Conservation (phyloP, 345 rosid genomes). For the Camelina sativa region DNA sequence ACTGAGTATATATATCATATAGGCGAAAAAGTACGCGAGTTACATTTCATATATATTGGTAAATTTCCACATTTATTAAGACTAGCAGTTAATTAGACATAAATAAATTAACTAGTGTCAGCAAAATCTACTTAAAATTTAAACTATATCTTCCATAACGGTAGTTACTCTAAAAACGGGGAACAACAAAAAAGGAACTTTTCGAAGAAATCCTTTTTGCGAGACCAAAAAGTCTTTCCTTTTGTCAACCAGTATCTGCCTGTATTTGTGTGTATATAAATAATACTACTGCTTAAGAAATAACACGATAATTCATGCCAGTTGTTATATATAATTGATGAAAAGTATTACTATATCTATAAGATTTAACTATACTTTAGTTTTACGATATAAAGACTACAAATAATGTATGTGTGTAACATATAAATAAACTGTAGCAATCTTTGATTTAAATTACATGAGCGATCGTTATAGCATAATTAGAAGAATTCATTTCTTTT, state of each 20-base stretch:
- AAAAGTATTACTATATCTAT: too few relatives aligned
- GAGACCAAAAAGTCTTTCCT: conserved; percentile 23
- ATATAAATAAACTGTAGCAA: too few relatives aligned
- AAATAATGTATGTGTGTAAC: too few relatives aligned
- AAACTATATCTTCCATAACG: not conserved
- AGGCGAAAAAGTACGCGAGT: not conserved
- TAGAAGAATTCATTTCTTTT: not conserved
- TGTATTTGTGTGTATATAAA: conserved; percentile 11
- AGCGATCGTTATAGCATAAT: not conserved
- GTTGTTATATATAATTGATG: too few relatives aligned
- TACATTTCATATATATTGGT: not conserved
- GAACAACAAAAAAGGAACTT: conserved; percentile 14
- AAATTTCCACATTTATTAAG: not conserved
- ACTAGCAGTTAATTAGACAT: not conserved
- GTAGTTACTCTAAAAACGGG: conserved; percentile 7
- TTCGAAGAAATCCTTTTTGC: conserved; percentile 19
- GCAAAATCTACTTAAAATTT: conserved; percentile 19
- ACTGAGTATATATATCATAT: too few relatives aligned
- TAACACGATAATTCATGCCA: too few relatives aligned
- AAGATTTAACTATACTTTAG: too few relatives aligned
- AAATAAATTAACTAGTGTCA: conserved; percentile 13
- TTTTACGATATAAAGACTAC: too few relatives aligned
- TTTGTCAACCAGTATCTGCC: conserved; percentile 35
- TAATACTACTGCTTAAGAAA: too few relatives aligned
- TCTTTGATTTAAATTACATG: not conserved